Evolutionary conservation across 106 monocot genomes (phyloP), one percentile per base, ranked within the genome.

Genomic region (Dendrobium officinale): DNA sequence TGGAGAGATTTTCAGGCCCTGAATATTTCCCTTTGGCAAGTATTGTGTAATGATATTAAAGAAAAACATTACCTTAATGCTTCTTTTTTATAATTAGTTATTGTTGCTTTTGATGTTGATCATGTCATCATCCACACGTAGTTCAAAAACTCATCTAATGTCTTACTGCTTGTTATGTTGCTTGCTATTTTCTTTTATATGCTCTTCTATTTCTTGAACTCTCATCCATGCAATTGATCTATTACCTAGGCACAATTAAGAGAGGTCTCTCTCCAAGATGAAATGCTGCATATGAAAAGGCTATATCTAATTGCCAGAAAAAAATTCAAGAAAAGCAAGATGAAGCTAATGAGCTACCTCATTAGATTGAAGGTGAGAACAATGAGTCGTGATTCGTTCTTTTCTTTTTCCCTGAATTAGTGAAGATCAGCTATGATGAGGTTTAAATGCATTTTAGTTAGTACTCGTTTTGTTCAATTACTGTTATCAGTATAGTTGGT

Each of bases 221-320:
- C 37, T 29, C 75, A 26, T 78, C 20, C 2, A 78, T 47, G 42
- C 22, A 4, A 2, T 55, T 47, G 27, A 27, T 16, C 54, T 9
- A 27, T 81, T 74, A 0, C 64, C 1, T 75, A 96, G 96, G 92
- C 87, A 44, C 96, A 93, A 92, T 77, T 86, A 77, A 88, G 96
- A 83, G 93, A 93, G 77, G 79, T 84, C 55, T 83, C 88, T 2
- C 86, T 93, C 56, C 87, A 88, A 83, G 92, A 93, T 84, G 96
- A 93, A 96, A 93, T 85, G 77, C 76, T 82, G 92, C 88, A 44
- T 93, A 96, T 87, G 92, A 96, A 77, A 93, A 90, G 78, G 90
- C 87, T 80, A 90, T 96, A 90, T 87, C 86, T 79, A 83, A 83
- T 54, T 96, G 93, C 48, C 80, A 87, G 80, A 88, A 87, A 80